Evolutionary conservation across 176 grass and related monocot genomes (phyloP).

Genomic region (Musa acuminata): DNA sequence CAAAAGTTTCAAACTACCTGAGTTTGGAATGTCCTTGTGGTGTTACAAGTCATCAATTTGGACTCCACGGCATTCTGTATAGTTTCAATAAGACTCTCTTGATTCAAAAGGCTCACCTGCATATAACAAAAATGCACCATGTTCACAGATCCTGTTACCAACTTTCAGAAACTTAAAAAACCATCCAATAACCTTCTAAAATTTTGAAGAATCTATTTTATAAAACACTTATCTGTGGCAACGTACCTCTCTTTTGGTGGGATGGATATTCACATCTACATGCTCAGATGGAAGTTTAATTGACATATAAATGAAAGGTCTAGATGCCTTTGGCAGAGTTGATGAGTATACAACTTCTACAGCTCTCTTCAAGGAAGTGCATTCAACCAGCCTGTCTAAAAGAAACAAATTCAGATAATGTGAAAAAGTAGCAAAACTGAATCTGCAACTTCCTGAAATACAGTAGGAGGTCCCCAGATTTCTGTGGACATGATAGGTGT

Average conservation of each 20-base stretch:
- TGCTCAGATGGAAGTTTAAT: conserved; percentile 83
- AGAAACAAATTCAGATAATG: conserved; percentile 6
- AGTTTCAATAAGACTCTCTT: conserved; percentile 77
- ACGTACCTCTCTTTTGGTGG: conserved; percentile 90
- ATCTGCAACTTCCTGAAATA: background rate
- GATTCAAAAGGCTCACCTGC: conserved; percentile 96
- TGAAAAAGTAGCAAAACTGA: background rate
- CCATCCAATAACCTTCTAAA: background rate
- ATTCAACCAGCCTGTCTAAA: conserved; percentile 85
- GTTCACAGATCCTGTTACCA: background rate
- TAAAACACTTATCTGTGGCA: background rate
- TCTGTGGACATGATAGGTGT: background rate
- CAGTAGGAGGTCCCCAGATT: background rate
- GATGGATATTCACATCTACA: conserved; percentile 92
- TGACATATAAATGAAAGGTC: conserved; percentile 98
- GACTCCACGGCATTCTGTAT: conserved; percentile 63
- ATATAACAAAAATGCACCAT: conserved; percentile 1
- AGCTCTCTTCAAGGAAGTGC: conserved; percentile 76
- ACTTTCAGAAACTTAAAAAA: background rate
- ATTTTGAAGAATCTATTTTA: background rate
- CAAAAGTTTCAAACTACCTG: conserved; percentile 43
- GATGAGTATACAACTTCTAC: conserved; percentile 82
- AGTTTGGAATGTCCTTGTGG: conserved; percentile 76
- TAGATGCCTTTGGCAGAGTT: conserved; percentile 84
- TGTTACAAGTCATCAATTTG: conserved; percentile 87